Evolutionary conservation across 2,329 filamentous ascomycete species (phyloP), one percentile per base, ranked within the genome.

Genomic region (Ambrosiella cleistominuta): DNA sequence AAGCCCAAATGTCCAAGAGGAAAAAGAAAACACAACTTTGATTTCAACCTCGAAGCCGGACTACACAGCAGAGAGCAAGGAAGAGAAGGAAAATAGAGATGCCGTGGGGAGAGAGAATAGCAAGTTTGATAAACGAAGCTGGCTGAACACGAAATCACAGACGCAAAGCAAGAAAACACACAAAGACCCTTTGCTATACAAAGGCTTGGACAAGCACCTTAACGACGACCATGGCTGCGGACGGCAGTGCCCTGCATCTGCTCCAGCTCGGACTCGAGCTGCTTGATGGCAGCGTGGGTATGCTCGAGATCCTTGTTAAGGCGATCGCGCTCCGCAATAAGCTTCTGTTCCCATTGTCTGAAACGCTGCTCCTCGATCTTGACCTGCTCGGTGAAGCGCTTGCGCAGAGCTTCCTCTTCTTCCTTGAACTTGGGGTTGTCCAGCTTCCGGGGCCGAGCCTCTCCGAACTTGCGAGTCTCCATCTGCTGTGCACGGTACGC

Each of bases 361-460:
- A 98, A 98, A 64, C 93, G 84, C 77, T 95, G 89, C 76, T 98
- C 93, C 78, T 98, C 94, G 68, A 98, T 87, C 87, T 98, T 98
- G 78, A 98, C 93, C 74, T 98, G 93, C 77, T 98, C 93, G 66
- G 93, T 98, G 76, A 98, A 98, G 66, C 94, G 83, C 83, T 98
- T 98, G 75, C 93, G 85, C 64, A 98, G 83, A 62, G 88, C 87
- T 79, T 98, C 93, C 71, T 98, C 93, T 74, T 98, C 93, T 72
- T 98, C 93, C 82, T 98, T 98, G 82, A 97, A 98, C 79, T 98
- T 98, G 75, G 93, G 93, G 79, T 98, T 98, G 77, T 98, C 93
- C 66, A 98, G 79, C 82, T 98, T 98, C 74, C 91, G 81, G 66
- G 93, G 93, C 65, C 91, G 84, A 61, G 90, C 91, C 77, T 98